Conservation (phyloP, 345 rosid species). For the Gossypioides kirkii region DNA sequence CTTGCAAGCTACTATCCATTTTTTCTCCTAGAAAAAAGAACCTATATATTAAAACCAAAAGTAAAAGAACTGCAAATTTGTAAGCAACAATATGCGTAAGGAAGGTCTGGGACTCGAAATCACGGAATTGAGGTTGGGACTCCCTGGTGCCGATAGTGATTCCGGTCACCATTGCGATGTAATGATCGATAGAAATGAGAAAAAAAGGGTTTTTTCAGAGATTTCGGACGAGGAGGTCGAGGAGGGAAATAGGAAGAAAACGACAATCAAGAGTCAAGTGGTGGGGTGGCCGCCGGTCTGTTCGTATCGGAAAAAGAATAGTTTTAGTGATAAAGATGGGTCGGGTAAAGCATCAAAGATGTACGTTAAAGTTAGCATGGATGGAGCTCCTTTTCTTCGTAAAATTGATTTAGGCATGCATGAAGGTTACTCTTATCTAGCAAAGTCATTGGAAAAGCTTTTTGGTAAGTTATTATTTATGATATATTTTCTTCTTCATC, state of each 20-base stretch:
- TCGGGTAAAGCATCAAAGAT: slow-evolving; percentile 19
- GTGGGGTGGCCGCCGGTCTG: slow-evolving; percentile 98
- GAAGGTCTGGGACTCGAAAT: slow-evolving; percentile 69
- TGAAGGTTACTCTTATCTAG: slow-evolving; percentile 53
- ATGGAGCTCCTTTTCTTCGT: slow-evolving; percentile 78
- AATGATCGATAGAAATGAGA: slow-evolving; percentile 29
- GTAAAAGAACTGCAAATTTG: background rate
- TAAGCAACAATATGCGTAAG: slow-evolving; percentile 29
- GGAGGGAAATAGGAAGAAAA: slow-evolving; percentile 19
- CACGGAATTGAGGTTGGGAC: slow-evolving; percentile 82
- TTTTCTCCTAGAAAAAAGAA: background rate
- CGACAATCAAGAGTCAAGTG: slow-evolving; percentile 40
- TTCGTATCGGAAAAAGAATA: slow-evolving; percentile 63
- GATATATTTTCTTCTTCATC: background rate
- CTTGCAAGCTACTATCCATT: background rate
- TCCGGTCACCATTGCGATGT: too few relatives aligned
- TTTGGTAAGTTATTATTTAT: slow-evolving; percentile 44
- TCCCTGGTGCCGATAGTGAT: slow-evolving; percentile 38
- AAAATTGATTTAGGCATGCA: slow-evolving; percentile 65
- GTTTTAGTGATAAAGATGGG: slow-evolving; percentile 28
- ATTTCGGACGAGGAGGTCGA: slow-evolving; percentile 23
- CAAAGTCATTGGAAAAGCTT: slow-evolving; percentile 61
- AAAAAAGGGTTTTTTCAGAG: slow-evolving; percentile 76
- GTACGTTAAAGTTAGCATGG: slow-evolving; percentile 90
- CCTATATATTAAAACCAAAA: background rate